phyloP scores from a whole-genome alignment of 306 rosid species.

The Morella rubra region DNA sequence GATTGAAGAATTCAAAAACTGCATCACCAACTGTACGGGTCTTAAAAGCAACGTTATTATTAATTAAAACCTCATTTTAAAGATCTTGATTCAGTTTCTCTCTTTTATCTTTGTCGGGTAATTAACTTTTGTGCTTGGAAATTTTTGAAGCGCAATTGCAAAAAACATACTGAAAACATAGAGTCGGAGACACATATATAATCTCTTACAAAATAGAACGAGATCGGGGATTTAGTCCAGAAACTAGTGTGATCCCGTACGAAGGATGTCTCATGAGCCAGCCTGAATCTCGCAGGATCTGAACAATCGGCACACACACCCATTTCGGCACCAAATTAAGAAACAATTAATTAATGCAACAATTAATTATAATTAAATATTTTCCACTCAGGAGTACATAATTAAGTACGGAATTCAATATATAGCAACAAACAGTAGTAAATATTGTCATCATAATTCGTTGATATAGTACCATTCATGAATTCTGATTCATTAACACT shows the following conservation, averaged over 20 bases:
- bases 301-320: conserved; percentile 20
- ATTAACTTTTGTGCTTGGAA: no score
- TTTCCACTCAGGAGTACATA: neutral
- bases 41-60: conserved; percentile 6
- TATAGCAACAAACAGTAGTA: neutral
- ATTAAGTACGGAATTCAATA: neutral
- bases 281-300: conserved; percentile 92
- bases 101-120: neutral
- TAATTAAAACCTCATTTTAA: neutral
- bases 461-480: conserved; percentile 58
- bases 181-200: neutral
- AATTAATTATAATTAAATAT: neutral
- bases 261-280: conserved; percentile 89
- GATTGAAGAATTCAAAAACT: conserved; percentile 14
- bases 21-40: neutral
- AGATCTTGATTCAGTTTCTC: neutral
- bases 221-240: conserved; percentile 72
- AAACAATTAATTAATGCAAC: neutral
- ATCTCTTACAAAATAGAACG: conserved; percentile 78
- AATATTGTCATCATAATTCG: conserved; percentile 3
- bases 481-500: conserved; percentile 45
- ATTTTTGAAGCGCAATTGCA: no score
- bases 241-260: conserved; percentile 69
- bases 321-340: conserved; percentile 14
- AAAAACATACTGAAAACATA: neutral